Base-by-base conservation (phyloP, 371 early-diverging fungal genomes). In the Mortierella sp. region DNA sequence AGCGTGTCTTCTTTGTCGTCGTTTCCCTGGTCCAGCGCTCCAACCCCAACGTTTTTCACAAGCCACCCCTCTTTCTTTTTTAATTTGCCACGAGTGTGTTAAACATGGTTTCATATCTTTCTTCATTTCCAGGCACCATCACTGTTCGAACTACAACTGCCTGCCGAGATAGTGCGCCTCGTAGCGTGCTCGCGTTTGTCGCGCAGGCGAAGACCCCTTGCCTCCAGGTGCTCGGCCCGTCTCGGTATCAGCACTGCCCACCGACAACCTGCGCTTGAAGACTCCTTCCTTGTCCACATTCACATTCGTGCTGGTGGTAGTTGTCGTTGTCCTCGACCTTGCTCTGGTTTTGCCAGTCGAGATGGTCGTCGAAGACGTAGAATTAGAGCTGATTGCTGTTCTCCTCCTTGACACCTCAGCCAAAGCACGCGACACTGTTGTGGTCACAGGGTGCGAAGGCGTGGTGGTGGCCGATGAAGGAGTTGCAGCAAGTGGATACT, bases 1-100 rank as follows among this genome's bases (percentile, higher is more conserved):
- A 64, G 37, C 5, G 14, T 21, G 37, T 34, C 61, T 11, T 59
- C 61, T 59, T 64, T 37, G 34, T 64, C 64, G 37, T 55, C 37
- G 0, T 10, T 37, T 21, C 64, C 28, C 37, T 61, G 9, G 31
- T 61, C 61, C 4, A 26, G 26, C 59, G n/a, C n/a, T n/a, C 31
- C 57, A 59, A 59, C 61, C 64, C 64, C 64, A 64, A 64, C 64
- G 64, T 37, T 64, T 64, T 64, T 64, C 61, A 37, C 64, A 64
- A 64, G 64, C 64, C 64, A 64, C 64, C 8, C 10, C 57, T 31
- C 16, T 19, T 5, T 0, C 14, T 5, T 14, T 3, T 16, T 16
- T 59, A n/a, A 13, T 26, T 34, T 31, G 13, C 34, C 16, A 59
- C 55, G 11, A 9, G 10, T n/a, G n/a, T n/a, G n/a, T n/a, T n/a